Evolutionary conservation across 495 filamentous ascomycete genomes (phyloP).

Genomic region (Podospora comata): DNA sequence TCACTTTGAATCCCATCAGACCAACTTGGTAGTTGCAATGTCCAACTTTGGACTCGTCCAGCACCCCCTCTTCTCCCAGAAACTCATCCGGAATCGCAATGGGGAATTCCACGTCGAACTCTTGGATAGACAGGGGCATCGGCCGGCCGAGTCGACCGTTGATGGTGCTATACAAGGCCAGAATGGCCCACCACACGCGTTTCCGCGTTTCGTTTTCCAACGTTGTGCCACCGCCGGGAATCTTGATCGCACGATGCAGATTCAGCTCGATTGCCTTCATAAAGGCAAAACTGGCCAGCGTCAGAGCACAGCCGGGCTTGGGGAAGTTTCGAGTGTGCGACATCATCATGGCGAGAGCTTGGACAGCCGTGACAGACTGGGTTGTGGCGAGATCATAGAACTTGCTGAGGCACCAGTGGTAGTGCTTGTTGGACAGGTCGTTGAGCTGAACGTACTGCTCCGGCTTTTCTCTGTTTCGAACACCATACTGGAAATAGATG

Average conservation of each 20-base stretch:
- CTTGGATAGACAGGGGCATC: slow-evolving; percentile 65
- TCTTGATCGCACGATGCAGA: slow-evolving; percentile 66
- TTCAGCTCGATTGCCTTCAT: slow-evolving; percentile 67
- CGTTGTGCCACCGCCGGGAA: slow-evolving; percentile 50
- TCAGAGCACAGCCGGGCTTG: slow-evolving; percentile 70
- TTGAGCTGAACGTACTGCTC: slow-evolving; percentile 53
- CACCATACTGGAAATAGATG: slow-evolving; percentile 68
- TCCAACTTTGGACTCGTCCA: slow-evolving; percentile 46
- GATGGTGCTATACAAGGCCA: slow-evolving; percentile 59
- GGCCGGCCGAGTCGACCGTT: slow-evolving; percentile 72
- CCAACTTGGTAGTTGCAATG: slow-evolving; percentile 64
- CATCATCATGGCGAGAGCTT: slow-evolving; percentile 67
- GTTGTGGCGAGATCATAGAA: slow-evolving; percentile 59
- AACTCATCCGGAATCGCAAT: slow-evolving; percentile 65
- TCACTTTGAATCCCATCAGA: slow-evolving; percentile 57
- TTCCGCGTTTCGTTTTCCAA: slow-evolving; percentile 72
- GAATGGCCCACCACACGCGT: slow-evolving; percentile 68
- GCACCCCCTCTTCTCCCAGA: slow-evolving; percentile 50
- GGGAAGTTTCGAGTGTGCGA: slow-evolving; percentile 69
- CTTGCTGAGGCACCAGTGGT: slow-evolving; percentile 67
- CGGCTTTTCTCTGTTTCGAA: slow-evolving; percentile 56
- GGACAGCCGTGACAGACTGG: slow-evolving; percentile 60
- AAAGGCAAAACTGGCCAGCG: slow-evolving; percentile 58
- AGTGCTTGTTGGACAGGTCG: slow-evolving; percentile 65
- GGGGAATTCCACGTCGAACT: slow-evolving; percentile 74